phyloP scores from a whole-genome alignment of 2,329 filamentous ascomycete genomes.

The Sporothrix inflata region DNA sequence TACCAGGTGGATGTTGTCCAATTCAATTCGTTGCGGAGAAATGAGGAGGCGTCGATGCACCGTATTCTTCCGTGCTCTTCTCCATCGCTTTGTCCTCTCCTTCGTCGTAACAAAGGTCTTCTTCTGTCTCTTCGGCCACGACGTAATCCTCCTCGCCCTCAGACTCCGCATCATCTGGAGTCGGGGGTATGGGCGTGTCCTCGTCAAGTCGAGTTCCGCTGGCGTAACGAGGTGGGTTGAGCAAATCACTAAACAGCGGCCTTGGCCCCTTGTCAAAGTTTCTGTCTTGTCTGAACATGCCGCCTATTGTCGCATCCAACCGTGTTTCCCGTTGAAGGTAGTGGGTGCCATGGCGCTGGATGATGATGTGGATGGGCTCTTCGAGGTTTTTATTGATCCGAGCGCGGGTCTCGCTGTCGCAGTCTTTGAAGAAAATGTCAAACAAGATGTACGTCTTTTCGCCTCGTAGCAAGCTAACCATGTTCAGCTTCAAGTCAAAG shows the following conservation, averaged over 20 bases:
- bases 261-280: background rate
- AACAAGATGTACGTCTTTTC: background rate
- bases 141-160: background rate
- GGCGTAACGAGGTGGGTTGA: background rate
- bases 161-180: background rate
- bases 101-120: background rate
- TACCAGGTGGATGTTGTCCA: no score
- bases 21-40: background rate
- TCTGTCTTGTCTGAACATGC: background rate
- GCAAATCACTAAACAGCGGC: background rate
- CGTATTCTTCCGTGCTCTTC: background rate
- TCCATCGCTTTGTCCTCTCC: background rate
- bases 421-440: background rate
- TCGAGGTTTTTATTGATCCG: background rate
- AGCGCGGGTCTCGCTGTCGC: background rate
- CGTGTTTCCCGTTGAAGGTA: background rate
- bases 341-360: background rate
- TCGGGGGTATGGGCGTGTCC: background rate
- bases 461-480: background rate
- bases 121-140: background rate
- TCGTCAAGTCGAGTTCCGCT: background rate
- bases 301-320: background rate
- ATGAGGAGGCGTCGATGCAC: background rate
- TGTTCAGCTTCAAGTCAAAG: background rate
- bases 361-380: background rate